These are phyloP conservation scores for Clohesyomyces aquaticus DNA, from an alignment of 495 filamentous ascomycete genomes.

Conservation along the genomic window DNA sequence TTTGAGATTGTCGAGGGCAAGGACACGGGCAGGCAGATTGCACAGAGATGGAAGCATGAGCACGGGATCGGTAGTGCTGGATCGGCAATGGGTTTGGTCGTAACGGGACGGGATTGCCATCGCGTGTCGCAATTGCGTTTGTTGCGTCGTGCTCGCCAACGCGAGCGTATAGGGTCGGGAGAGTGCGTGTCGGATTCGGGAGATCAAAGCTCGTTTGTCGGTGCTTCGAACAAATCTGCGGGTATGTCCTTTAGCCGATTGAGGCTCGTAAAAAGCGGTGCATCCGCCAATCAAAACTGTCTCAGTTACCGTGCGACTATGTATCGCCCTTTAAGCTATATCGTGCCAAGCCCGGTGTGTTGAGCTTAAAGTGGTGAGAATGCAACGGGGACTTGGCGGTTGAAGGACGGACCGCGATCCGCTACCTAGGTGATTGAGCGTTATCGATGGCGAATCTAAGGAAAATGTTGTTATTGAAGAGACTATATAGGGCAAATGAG, in stretches of 20 bases:
- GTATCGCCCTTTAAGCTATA: slow-evolving; percentile 2
- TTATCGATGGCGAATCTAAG: background rate
- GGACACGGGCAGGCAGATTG: too few relatives aligned
- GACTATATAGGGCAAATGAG: too few relatives aligned
- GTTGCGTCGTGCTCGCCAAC: too few relatives aligned
- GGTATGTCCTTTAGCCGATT: slow-evolving; percentile 11
- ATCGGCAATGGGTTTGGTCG: background rate
- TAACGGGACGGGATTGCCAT: too few relatives aligned
- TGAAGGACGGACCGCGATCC: slow-evolving; percentile 20
- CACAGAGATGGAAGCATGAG: too few relatives aligned
- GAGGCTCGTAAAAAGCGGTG: background rate
- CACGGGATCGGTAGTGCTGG: background rate
- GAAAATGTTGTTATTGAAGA: background rate
- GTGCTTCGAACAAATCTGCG: background rate
- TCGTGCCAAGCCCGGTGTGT: background rate
- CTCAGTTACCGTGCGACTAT: slow-evolving; percentile 16
- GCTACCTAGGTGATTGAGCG: background rate
- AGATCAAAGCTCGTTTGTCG: background rate
- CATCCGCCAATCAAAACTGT: slow-evolving; percentile 1
- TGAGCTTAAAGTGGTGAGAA: slow-evolving; percentile 2
- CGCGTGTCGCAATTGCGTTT: too few relatives aligned
- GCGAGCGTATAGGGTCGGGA: background rate
- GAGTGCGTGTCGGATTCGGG: background rate
- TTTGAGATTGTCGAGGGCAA: too few relatives aligned
- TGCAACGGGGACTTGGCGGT: slow-evolving; percentile 7